Conservation (phyloP, 2,329 filamentous ascomycete genomes). For the Thermoascus crustaceus region DNA sequence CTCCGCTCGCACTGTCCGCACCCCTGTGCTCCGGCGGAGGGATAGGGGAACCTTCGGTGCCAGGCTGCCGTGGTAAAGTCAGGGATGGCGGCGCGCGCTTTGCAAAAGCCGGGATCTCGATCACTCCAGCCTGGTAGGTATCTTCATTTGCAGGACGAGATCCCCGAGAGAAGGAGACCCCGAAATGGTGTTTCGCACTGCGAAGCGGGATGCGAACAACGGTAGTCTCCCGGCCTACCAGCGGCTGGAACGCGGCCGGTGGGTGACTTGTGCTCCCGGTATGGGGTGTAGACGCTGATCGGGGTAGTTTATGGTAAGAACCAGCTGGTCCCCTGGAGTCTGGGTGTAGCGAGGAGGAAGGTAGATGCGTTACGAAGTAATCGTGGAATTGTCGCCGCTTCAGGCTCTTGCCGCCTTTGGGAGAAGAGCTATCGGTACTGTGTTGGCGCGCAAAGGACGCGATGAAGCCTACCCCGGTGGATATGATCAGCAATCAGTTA, state of each 20-base stretch:
- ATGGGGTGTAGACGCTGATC: slow-evolving; percentile 75
- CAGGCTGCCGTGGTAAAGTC: slow-evolving; percentile 30
- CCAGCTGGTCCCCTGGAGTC: slow-evolving; percentile 60
- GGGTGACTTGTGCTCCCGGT: slow-evolving; percentile 42
- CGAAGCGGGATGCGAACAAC: slow-evolving; percentile 90
- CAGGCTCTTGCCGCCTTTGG: slow-evolving; percentile 7
- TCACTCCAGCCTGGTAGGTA: slow-evolving; percentile 84
- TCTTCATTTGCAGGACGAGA: slow-evolving; percentile 89
- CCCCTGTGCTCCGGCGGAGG: slow-evolving; percentile 50
- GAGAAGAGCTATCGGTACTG: slow-evolving; percentile 13
- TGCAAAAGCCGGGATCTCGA: slow-evolving; percentile 88
- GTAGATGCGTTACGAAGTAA: slow-evolving; percentile 94
- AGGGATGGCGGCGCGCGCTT: slow-evolving; percentile 65
- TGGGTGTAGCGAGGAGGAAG: slow-evolving; percentile 84
- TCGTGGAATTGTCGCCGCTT: slow-evolving; percentile 65
- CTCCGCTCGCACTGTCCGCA: slow-evolving; percentile 71
- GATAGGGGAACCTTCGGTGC: slow-evolving; percentile 18
- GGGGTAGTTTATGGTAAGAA: slow-evolving; percentile 76
- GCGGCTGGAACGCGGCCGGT: slow-evolving; percentile 52
- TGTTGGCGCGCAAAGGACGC: slow-evolving; percentile 23
- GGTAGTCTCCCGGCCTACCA: slow-evolving; percentile 69
- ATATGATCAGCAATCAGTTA: slow-evolving; percentile 9
- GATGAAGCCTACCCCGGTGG: slow-evolving; percentile 24
- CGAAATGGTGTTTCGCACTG: slow-evolving; percentile 94
- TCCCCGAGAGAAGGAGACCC: slow-evolving; percentile 68